Evolutionary conservation across 208 protist genomes (phyloP).

Genomic region (Crithidia thermophila): DNA sequence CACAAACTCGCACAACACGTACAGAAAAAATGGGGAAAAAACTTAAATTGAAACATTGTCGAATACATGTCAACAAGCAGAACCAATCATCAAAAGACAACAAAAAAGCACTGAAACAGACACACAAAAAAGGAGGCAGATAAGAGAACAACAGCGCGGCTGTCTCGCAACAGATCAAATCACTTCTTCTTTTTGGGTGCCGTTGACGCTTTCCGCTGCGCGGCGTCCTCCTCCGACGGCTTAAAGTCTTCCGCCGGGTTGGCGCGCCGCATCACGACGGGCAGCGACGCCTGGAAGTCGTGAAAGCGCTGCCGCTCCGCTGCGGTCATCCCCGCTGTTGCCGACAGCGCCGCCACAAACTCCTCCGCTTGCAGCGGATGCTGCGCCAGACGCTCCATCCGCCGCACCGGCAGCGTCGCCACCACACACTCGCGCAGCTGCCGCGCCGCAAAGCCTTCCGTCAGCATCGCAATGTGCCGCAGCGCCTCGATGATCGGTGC

Average conservation of each 20-base stretch:
- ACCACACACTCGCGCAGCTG: slow-evolving; percentile 62
- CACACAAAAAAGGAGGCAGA: slow-evolving; percentile 9
- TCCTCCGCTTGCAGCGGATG: slow-evolving; percentile 67
- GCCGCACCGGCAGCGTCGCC: slow-evolving; percentile 63
- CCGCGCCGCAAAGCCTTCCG: slow-evolving; percentile 71
- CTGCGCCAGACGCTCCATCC: slow-evolving; percentile 72
- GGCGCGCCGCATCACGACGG: slow-evolving; percentile 67
- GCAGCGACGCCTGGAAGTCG: slow-evolving; percentile 66
- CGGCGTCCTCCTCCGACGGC: slow-evolving; percentile 65
- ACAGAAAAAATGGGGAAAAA: slow-evolving; percentile 1
- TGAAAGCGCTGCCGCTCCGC: slow-evolving; percentile 65
- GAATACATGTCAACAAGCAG: slow-evolving; percentile 1
- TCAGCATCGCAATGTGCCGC: slow-evolving; percentile 77
- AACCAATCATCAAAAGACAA: neutral
- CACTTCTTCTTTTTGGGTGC: slow-evolving; percentile 20
- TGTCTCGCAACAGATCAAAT: too few species aligned
- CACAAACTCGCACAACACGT: too few species aligned
- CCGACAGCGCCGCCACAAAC: slow-evolving; percentile 78
- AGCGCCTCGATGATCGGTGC: slow-evolving; percentile 30
- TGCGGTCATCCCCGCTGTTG: slow-evolving; percentile 44
- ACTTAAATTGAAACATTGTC: neutral
- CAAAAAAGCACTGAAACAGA: too few species aligned
- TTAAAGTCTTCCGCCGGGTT: slow-evolving; percentile 77
- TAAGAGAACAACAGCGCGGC: too few species aligned
- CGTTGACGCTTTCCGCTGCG: slow-evolving; percentile 26